Evolutionary conservation across 495 filamentous ascomycete species (phyloP), one percentile per base, ranked within the genome.

Genomic region (Penicillium coffeae): DNA sequence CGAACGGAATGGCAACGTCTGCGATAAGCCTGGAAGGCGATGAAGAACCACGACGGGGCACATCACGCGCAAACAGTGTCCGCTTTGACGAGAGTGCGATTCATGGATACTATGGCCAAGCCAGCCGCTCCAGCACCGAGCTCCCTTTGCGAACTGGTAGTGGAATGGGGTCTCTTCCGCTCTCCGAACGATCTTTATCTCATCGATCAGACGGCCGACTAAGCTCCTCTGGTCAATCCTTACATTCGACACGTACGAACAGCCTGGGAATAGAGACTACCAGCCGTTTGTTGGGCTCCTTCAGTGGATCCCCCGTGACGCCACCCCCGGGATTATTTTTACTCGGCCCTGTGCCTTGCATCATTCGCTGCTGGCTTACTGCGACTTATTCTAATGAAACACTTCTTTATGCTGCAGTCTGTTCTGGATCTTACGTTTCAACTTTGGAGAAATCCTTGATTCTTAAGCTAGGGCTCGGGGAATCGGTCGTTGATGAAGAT

Each of bases 41-140:
- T 49, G 89, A 97, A 35, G 91, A 96, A 62, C 94, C 92, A 3
- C 78, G 94, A 48, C 81, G 94, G 47, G 93, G 93, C 5, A 84
- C 90, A 22, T 98, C 94, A 21, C 79, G 93, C 53, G 93, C 93
- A 16, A 97, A 97, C 59, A 97, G 94, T 65, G 93, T 98, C 52
- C 87, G 93, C n/a, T 98, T 98, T 58, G 93, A 98, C 61, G 91
- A 96, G 63, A 96, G 89, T 60, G 92, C 94, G 2, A 81, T 95
- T 48, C 91, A 95, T 53, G 88, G 89, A 40, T 88, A 87, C 58
- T 95, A 90, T 76, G 85, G 85, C 30, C 89, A 92, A 51, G 82
- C 84, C 36, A 85, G 82, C 52, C 82, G 91, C 21, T 82, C 87
- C 44, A 90, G 86, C 19, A 80, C 83, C 22, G 93, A 98, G 44